Evolutionary conservation across 495 filamentous ascomycete genomes (phyloP).

Genomic region (Aspergillus nanangensis): DNA sequence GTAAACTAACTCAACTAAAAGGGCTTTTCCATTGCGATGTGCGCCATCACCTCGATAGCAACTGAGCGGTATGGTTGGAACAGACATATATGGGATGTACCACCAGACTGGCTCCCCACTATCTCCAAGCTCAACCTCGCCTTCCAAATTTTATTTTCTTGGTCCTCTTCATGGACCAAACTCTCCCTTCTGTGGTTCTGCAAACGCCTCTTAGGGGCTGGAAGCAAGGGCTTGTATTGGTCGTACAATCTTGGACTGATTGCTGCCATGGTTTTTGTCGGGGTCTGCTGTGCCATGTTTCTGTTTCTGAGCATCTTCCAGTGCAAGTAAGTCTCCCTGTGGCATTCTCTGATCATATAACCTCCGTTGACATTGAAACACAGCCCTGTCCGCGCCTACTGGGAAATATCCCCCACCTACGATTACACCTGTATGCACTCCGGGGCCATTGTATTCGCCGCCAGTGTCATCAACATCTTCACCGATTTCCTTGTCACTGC

Average conservation of each 20-base stretch:
- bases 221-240: constrained; percentile 28
- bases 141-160: constrained; percentile 49
- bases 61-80: constrained; percentile 47
- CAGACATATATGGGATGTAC: constrained; percentile 53
- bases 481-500: constrained; percentile 55
- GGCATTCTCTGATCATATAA: neutral
- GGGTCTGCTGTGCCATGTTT: constrained; percentile 36
- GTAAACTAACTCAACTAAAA: constrained; percentile 4
- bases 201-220: constrained; percentile 43
- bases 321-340: constrained; percentile 42
- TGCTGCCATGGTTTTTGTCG: constrained; percentile 39
- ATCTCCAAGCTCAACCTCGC: constrained; percentile 44
- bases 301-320: constrained; percentile 50
- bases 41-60: constrained; percentile 35
- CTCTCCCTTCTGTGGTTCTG: constrained; percentile 56
- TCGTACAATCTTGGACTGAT: constrained; percentile 40
- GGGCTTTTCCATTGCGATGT: constrained; percentile 37
- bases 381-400: constrained; percentile 52
- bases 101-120: constrained; percentile 23
- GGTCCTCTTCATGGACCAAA: constrained; percentile 51
- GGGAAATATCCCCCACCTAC: constrained; percentile 35
- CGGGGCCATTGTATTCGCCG: constrained; percentile 43
- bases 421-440: constrained; percentile 47
- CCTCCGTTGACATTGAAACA: too few relatives aligned
- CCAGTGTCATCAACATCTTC: constrained; percentile 54